Evolutionary conservation across 1,139 yeast genomes (phyloP), one percentile per base, ranked within the genome.

Genomic region (Citeromyces siamensis): DNA sequence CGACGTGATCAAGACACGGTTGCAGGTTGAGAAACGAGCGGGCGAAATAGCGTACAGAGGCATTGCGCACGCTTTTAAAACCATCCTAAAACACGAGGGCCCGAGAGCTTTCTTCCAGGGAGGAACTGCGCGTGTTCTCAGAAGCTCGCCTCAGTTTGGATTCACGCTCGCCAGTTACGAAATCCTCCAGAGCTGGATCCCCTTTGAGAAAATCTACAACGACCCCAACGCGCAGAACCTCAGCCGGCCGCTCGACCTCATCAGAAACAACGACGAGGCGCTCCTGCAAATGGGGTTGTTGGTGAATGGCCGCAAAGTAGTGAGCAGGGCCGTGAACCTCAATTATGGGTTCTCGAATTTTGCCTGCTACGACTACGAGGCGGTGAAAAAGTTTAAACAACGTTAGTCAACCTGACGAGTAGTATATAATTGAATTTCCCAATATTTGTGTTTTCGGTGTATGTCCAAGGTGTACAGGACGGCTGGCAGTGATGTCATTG

Each of bases 141-240:
- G 97, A 60, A 88, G 97, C 5, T 86, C 96, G 3, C 98, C 98
- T 14, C 98, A 90, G 60, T 90, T 90, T 57, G 98, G 97, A 40
- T 88, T 90, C 60, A 90, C 98, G 9, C 71, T 90, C 50, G 98
- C 97, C 10, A 90, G 95, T 20, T 90, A 90, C 59, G 98, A 90
- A 59, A 59, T 90, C 35, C 77, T 90, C 57, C 82, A 79, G 50
- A 64, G 64, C 35, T 45, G 72, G 40, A 55, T 77, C 46, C 84
- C 84, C 19, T 58, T 70, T 39, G 48, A 44, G 33, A 41, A 46
- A 31, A 46, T 55, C 39, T 71, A 60, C 27, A 53, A 55, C 16
- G 58, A 55, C 28, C 48, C 53, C 33, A 26, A 26, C 31, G 12
- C 31, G 12, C 31, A 26, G 8, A 26, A 26, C 17, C 16, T 26